Percentiles rank a stretch among this genome's conserved stretches.
phyloP scores from a whole-genome alignment of 768 basidiomycete species.

The Tulasnella sp. region DNA sequence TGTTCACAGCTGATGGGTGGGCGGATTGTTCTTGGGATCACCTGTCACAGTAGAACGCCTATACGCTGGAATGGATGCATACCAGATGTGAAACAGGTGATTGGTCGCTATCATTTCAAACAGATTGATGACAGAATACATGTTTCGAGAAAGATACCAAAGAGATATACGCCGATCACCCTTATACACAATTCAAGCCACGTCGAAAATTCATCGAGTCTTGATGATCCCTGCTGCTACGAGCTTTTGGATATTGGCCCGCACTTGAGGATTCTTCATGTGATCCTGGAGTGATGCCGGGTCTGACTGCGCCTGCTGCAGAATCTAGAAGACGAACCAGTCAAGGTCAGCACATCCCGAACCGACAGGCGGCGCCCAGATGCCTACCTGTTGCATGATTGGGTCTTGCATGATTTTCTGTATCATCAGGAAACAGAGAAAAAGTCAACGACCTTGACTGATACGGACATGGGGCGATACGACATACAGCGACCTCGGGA shows the following conservation, averaged over 20 bases:
- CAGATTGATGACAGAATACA: too few species aligned
- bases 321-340: constrained; percentile 35
- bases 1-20: constrained; percentile 42
- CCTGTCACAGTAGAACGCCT: too few species aligned
- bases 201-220: constrained; percentile 45
- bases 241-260: constrained; percentile 76
- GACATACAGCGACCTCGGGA: constrained; percentile 81
- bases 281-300: constrained; percentile 87
- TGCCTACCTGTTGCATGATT: constrained; percentile 76
- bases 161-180: too few species aligned
- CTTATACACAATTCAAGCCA: too few species aligned
- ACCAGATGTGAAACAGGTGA: too few species aligned
- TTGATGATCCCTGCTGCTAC: constrained; percentile 88
- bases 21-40: constrained; percentile 56
- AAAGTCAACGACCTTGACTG: neutral
- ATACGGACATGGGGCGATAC: constrained; percentile 3
- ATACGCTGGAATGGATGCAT: too few species aligned
- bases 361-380: neutral
- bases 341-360: neutral
- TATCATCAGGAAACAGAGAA: neutral
- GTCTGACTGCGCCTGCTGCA: constrained; percentile 87
- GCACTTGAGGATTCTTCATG: constrained; percentile 83
- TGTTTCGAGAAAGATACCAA: too few species aligned
- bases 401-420: constrained; percentile 82
- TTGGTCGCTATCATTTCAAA: too few species aligned